Evolutionary conservation across 495 filamentous ascomycete species (phyloP).

Genomic region (Chaetomium cochliodes): DNA sequence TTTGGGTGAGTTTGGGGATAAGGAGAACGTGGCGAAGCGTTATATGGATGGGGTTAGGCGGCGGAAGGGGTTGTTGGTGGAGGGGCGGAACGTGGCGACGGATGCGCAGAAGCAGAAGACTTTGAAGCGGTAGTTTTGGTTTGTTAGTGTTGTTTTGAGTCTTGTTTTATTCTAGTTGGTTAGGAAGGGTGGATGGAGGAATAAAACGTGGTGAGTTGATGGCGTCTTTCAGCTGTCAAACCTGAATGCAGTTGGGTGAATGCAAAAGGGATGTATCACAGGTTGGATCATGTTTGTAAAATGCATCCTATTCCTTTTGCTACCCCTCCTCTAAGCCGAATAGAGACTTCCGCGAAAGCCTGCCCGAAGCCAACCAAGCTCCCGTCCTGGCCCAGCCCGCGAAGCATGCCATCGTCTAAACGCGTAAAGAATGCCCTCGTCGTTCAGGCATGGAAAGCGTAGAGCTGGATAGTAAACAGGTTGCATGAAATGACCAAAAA

Average conservation of each 20-base stretch:
- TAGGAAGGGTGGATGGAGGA: background rate
- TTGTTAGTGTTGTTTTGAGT: background rate
- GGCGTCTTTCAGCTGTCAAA: background rate
- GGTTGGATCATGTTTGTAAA: background rate
- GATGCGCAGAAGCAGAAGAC: constrained; percentile 99
- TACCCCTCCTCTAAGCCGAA: constrained; percentile 21
- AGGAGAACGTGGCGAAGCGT: constrained; percentile 90
- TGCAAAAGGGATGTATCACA: background rate
- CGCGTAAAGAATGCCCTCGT: constrained; percentile 4
- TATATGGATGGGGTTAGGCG: constrained; percentile 88
- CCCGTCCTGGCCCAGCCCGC: constrained; percentile 8
- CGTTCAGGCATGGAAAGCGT: constrained; percentile 3
- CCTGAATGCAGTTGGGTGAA: background rate
- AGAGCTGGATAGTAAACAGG: constrained; percentile 13
- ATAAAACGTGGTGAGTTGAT: background rate
- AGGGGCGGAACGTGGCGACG: constrained; percentile 65
- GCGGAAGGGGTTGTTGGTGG: constrained; percentile 83
- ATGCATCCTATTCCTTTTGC: constrained; percentile 20
- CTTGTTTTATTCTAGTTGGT: background rate
- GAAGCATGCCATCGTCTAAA: constrained; percentile 17
- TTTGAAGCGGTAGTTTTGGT: constrained; percentile 69
- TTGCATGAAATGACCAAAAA: constrained; percentile 19
- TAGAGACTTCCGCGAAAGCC: constrained; percentile 11
- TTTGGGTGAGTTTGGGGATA: constrained; percentile 86
- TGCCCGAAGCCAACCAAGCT: constrained; percentile 8